Base-by-base conservation (phyloP, 352 stramenopile genomes). In the Phytophthora chlamydospora region DNA sequence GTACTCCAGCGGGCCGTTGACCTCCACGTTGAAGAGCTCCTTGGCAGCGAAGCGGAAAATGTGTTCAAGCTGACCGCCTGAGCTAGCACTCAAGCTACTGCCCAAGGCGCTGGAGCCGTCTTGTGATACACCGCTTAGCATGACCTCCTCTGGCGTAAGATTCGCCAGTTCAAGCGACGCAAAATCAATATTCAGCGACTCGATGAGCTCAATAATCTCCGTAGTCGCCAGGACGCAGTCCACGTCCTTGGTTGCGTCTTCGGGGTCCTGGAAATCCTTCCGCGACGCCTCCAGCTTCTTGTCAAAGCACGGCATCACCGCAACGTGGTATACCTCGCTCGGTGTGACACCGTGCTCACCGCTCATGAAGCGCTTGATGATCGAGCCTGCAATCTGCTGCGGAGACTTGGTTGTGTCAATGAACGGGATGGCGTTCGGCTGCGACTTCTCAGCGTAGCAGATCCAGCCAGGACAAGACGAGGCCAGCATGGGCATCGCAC, bases 201-300 rank as follows among this genome's bases (percentile, higher is more conserved):
- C 54, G 31, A 95, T 75, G 31, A 95, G 73, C 11, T 93, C 85
- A 42, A 95, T 72, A 16, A 95, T 76, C 48, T 95, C 87, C 5
- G 83, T 93, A 1, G 84, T 93, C 3, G 85, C 87, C 16, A 99
- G 84, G 29, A 99, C 97, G 40, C 96, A 97, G 72, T 99, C 96
- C 11, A 99, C 95, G 39, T 98, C 95, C 41, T 89, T 92, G 12
- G 68, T 85, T 34, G 89, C 66, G 7, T 79, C 69, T 9, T 69
- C 75, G 4, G 78, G 78, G 42, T 90, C 81, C 19, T 90, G 48
- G 52, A 96, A 97, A 64, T 96, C 80, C 58, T 96, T 96, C 7
- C 97, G 88, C 10, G 93, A 98, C 0, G 96, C 97, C 75, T 99
- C 97, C 7, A 99, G 78, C 67, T 99, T 99, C 80, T 99, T 99